Conservation (phyloP, 1,284 basidiomycete species). For the Pseudozyma flocculosa region DNA sequence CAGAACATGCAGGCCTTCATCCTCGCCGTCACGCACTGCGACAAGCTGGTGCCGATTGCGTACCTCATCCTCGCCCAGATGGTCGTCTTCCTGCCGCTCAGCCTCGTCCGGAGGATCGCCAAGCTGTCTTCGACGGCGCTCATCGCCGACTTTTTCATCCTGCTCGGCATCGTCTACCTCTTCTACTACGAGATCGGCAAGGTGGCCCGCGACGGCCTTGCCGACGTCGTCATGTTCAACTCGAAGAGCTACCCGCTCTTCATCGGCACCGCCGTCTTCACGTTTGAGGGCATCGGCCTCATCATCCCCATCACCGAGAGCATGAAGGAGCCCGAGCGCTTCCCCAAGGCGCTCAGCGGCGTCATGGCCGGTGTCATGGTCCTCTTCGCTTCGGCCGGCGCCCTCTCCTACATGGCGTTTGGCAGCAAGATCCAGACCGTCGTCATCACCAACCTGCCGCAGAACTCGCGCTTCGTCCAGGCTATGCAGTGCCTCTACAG, state of each 20-base stretch:
- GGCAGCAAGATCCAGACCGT: constrained; percentile 87
- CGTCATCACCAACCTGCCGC: constrained; percentile 89
- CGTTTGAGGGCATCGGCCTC: constrained; percentile 95
- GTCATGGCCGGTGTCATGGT: constrained; percentile 80
- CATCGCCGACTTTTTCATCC: constrained; percentile 91
- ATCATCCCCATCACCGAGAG: constrained; percentile 96
- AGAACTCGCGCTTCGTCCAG: constrained; percentile 83
- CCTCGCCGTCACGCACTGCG: constrained; percentile 78
- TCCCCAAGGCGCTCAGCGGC: constrained; percentile 81
- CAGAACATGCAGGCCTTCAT: constrained; percentile 83
- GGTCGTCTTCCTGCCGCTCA: constrained; percentile 68
- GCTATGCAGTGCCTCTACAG: constrained; percentile 65
- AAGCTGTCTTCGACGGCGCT: constrained; percentile 91
- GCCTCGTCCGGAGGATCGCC: constrained; percentile 51
- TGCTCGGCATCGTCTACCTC: constrained; percentile 68
- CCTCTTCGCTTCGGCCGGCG: constrained; percentile 87
- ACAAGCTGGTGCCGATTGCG: constrained; percentile 69
- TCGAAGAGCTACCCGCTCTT: constrained; percentile 82
- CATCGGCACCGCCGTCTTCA: constrained; percentile 96
- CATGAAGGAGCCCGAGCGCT: constrained; percentile 86
- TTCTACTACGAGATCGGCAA: constrained; percentile 53
- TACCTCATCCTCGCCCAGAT: constrained; percentile 83
- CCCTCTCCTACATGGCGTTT: constrained; percentile 83
- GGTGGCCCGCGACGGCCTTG: constrained; percentile 41
- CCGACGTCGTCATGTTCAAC: constrained; percentile 88